Conservation (phyloP, 1,284 basidiomycete species). For the Ceratobasidium theobromae region DNA sequence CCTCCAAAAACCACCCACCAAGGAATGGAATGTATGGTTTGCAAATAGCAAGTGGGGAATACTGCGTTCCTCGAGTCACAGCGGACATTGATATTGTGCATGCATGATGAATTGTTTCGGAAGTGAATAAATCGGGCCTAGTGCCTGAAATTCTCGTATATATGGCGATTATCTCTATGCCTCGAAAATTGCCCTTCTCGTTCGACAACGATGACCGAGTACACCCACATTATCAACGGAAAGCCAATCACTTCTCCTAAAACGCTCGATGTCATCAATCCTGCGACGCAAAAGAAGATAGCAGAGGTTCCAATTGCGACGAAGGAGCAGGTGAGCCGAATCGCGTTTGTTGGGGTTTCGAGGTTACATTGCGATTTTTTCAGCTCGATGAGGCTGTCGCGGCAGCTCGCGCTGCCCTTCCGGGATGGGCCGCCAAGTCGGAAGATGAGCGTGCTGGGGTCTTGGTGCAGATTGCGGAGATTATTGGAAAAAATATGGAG, state of each 20-base stretch:
- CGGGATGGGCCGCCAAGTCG: slow-evolving; percentile 8
- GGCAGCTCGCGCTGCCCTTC: slow-evolving; percentile 24
- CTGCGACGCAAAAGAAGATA: slow-evolving; percentile 7
- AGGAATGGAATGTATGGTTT: too few relatives aligned
- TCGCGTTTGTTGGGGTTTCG: background rate
- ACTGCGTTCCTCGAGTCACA: too few relatives aligned
- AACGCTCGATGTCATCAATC: slow-evolving; percentile 21
- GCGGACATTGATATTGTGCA: too few relatives aligned
- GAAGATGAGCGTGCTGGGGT: slow-evolving; percentile 22
- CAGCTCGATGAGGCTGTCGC: slow-evolving; percentile 26
- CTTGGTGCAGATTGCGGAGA: background rate
- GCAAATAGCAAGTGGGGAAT: too few relatives aligned
- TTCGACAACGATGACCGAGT: slow-evolving; percentile 13
- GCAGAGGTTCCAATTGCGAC: slow-evolving; percentile 21
- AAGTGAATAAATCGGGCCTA: background rate
- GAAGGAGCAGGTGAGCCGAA: slow-evolving; percentile 7
- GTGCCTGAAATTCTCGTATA: background rate
- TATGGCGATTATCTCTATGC: background rate
- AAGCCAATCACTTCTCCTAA: slow-evolving; percentile 18
- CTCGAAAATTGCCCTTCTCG: too few relatives aligned
- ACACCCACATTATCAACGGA: slow-evolving; percentile 30
- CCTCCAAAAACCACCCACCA: too few relatives aligned
- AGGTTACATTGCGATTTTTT: background rate
- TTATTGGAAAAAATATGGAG: slow-evolving; percentile 14
- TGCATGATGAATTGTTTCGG: too few relatives aligned